phyloP scores from a whole-genome alignment of 345 rosid genomes.

The Sisymbrium altissimum region DNA sequence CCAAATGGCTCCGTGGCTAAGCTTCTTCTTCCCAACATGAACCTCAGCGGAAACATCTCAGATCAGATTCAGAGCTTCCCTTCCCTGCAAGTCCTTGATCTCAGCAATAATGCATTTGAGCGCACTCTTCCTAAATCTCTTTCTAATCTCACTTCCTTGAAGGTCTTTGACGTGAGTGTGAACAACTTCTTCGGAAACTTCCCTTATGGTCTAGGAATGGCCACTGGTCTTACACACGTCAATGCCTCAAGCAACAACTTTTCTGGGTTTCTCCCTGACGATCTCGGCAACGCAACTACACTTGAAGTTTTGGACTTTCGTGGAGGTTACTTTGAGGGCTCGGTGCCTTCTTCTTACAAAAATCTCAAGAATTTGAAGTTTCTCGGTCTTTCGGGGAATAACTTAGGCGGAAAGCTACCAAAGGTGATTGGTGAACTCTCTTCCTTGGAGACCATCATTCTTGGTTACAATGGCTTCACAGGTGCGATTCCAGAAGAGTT shows the following conservation, averaged over 20 bases:
- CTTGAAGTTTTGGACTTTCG: conserved; percentile 71
- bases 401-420: conserved; percentile 57
- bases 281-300: conserved; percentile 66
- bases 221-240: conserved; percentile 53
- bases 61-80: conserved; percentile 48
- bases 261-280: conserved; percentile 74
- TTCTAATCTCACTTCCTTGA: conserved; percentile 53
- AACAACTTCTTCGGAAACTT: conserved; percentile 70
- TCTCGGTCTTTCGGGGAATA: conserved; percentile 79
- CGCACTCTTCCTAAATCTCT: conserved; percentile 57
- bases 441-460: conserved; percentile 57
- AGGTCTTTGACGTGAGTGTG: conserved; percentile 61
- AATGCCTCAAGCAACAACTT: conserved; percentile 89
- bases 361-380: conserved; percentile 58
- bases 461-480: conserved; percentile 65
- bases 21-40: conserved; percentile 72
- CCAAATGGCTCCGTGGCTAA: conserved; percentile 54
- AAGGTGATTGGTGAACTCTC: conserved; percentile 57
- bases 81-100: conserved; percentile 44
- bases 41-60: conserved; percentile 66
- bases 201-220: conserved; percentile 76
- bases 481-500: conserved; percentile 69
- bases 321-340: conserved; percentile 72
- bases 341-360: conserved; percentile 49
- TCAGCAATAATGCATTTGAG: conserved; percentile 54